A percentile compares a stretch with the other conserved stretches of the same genome.
Conservation (phyloP, 1,284 basidiomycete species). For the Stereum hirsutum region DNA sequence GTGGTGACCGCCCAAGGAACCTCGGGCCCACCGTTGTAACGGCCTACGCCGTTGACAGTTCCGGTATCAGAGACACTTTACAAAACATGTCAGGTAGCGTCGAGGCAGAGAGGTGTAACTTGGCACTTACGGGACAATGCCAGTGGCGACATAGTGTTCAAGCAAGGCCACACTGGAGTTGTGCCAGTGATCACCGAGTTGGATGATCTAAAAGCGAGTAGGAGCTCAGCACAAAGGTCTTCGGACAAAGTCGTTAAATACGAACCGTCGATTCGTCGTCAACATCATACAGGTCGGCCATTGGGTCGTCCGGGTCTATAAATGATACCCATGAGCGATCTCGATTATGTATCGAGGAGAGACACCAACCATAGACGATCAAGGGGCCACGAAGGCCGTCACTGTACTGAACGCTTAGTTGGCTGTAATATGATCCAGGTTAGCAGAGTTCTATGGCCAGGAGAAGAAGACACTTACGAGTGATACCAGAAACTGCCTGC, state of each 20-base stretch:
- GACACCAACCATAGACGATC: background rate
- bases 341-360: no score
- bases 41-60: background rate
- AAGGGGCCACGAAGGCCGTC: background rate
- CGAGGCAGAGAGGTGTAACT: no score
- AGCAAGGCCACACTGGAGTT: background rate
- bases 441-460: no score
- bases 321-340: no score
- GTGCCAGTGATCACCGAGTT: background rate
- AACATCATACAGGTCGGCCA: background rate
- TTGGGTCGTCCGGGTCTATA: background rate
- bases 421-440: background rate
- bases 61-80: background rate
- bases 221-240: background rate
- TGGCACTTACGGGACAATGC: background rate
- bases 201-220: background rate
- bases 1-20: background rate
- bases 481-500: background rate
- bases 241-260: background rate
- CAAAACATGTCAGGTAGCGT: no score
- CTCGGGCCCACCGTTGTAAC: background rate
- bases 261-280: background rate
- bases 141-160: background rate
- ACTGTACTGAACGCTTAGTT: background rate
- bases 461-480: background rate